These are phyloP conservation scores for Anthracocystis panici-leucophaei DNA, from an alignment of 1,284 basidiomycete species.

Conservation along the genomic window DNA sequence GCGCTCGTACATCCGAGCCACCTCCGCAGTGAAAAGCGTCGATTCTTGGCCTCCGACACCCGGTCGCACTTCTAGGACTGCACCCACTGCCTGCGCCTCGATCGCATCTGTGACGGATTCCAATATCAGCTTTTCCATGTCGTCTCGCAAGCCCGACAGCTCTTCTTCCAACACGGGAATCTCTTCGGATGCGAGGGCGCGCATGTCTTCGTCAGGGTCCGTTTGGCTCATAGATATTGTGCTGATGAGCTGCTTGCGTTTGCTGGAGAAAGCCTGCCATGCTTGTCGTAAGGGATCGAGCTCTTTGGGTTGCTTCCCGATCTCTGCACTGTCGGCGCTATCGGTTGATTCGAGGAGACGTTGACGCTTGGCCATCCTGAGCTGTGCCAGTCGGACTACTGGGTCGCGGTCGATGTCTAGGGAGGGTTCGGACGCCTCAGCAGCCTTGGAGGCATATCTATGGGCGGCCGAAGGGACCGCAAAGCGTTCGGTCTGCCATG, in stretches of 20 bases:
- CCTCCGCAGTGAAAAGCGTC: conserved; percentile 81
- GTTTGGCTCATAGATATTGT: conserved; percentile 39
- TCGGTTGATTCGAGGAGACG: conserved; percentile 25
- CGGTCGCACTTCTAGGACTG: conserved; percentile 88
- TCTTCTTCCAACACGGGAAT: conserved; percentile 73
- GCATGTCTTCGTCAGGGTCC: conserved; percentile 77
- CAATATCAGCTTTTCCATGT: conserved; percentile 79
- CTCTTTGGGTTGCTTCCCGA: conserved; percentile 71
- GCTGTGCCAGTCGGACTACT: conserved; percentile 36
- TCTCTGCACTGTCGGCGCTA: conserved; percentile 20
- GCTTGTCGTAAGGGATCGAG: conserved; percentile 74
- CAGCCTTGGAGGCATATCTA: conserved; percentile 14
- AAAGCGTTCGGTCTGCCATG: neutral
- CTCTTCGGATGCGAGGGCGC: conserved; percentile 81
- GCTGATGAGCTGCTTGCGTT: conserved; percentile 71
- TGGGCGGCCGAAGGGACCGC: neutral
- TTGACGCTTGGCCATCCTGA: conserved; percentile 44
- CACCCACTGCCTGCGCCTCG: conserved; percentile 77
- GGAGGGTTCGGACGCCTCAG: conserved; percentile 3
- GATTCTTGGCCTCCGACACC: conserved; percentile 94
- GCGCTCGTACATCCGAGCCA: conserved; percentile 86
- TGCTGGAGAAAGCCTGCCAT: conserved; percentile 73
- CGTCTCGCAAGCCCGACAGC: conserved; percentile 73
- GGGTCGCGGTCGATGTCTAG: conserved; percentile 42
- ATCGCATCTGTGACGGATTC: conserved; percentile 73